These are phyloP conservation scores for Xylaria sp. DNA, from an alignment of 2,329 filamentous ascomycete genomes.

Conservation along the genomic window DNA sequence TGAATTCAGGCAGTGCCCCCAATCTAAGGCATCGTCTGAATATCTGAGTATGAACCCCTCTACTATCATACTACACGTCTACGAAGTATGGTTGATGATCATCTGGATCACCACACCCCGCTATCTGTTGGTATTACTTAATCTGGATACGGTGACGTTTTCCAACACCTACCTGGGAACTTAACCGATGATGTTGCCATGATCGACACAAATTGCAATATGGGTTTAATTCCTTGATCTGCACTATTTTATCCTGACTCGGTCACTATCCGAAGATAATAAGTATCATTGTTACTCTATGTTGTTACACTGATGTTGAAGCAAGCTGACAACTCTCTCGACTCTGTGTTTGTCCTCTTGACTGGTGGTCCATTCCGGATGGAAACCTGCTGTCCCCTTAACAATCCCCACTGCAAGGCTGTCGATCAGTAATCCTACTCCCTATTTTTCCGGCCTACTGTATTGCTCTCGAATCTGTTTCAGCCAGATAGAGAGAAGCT, in stretches of 20 bases:
- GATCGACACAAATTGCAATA: constrained; percentile 23
- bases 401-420: background rate
- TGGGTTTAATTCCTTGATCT: background rate
- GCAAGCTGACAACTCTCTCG: background rate
- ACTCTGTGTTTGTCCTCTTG: background rate
- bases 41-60: too few species aligned
- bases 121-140: background rate
- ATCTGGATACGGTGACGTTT: background rate
- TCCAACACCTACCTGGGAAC: background rate
- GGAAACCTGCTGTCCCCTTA: background rate
- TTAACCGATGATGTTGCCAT: constrained; percentile 21
- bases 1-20: too few species aligned
- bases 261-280: background rate
- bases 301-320: background rate
- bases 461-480: constrained; percentile 3
- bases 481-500: background rate
- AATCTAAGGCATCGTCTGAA: too few species aligned
- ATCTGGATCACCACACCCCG: background rate
- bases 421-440: background rate
- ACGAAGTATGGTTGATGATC: background rate
- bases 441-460: background rate
- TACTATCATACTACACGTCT: background rate
- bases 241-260: background rate
- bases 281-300: too few species aligned
- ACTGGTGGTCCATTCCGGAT: background rate